Evolutionary conservation across 2,329 filamentous ascomycete genomes (phyloP).

Genomic region (Amauroascus verrucosus): DNA sequence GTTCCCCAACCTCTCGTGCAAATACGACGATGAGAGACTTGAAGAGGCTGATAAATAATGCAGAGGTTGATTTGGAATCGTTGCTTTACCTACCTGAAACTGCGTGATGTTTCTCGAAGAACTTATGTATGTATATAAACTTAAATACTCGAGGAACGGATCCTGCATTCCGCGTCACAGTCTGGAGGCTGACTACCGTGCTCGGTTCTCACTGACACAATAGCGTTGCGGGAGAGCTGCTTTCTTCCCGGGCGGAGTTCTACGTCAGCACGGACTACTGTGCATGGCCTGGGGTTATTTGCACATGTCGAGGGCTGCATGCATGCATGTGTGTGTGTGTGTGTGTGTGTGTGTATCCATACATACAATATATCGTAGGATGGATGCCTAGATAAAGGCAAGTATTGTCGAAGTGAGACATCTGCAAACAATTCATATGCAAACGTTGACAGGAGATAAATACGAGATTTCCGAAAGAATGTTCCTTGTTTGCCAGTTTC

Average conservation of each 20-base stretch:
- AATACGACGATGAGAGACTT: too few species aligned
- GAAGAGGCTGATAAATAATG: too few species aligned
- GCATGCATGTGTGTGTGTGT: not conserved
- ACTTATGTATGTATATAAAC: too few species aligned
- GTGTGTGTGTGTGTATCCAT: not conserved
- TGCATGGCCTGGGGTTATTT: not conserved
- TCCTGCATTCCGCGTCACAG: not conserved
- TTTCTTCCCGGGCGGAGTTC: not conserved
- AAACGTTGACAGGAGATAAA: not conserved
- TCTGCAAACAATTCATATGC: not conserved
- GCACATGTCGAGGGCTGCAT: not conserved
- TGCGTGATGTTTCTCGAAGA: too few species aligned
- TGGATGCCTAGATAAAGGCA: not conserved
- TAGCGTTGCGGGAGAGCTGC: not conserved
- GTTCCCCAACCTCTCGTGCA: too few species aligned
- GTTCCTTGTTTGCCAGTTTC: not conserved
- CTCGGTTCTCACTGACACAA: too few species aligned
- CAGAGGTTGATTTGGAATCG: too few species aligned
- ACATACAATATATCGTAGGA: not conserved
- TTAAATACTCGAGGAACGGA: too few species aligned
- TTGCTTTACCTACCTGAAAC: too few species aligned
- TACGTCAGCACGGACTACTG: not conserved
- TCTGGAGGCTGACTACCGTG: not conserved
- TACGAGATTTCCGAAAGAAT: constrained; percentile 1
- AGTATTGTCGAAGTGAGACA: not conserved